phyloP scores from a whole-genome alignment of 139 green algal genomes.

The Micractinium conductrix region DNA sequence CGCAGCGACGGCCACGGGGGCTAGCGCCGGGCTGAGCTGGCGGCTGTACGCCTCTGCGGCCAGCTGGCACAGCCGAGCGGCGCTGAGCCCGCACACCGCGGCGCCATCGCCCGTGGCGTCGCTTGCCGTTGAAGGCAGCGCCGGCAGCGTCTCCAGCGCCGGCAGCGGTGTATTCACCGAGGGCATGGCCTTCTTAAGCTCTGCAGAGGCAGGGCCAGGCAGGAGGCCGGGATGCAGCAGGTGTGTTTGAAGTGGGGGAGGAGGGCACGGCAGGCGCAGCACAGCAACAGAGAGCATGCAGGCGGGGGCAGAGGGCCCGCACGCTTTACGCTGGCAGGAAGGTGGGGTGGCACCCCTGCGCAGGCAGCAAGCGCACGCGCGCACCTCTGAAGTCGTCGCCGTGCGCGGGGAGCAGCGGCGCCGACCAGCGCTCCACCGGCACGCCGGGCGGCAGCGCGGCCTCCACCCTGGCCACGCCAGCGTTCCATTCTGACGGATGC shows the following conservation, averaged over 20 bases:
- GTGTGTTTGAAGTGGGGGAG: neutral
- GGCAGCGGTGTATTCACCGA: constrained; percentile 1
- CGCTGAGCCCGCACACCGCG: neutral
- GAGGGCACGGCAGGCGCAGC: neutral
- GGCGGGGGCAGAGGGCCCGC: neutral
- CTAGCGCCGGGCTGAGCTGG: neutral
- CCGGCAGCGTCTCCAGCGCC: neutral
- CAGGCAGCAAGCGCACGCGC: neutral
- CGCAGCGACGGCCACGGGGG: neutral
- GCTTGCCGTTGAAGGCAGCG: neutral
- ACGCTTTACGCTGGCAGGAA: no score
- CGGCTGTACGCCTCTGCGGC: constrained; percentile 4
- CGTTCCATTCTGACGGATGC: constrained; percentile 14
- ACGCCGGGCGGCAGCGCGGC: neutral
- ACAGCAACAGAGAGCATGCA: neutral
- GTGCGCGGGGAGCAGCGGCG: constrained; percentile 18
- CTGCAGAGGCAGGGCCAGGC: neutral
- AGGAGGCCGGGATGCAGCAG: neutral
- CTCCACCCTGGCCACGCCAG: neutral
- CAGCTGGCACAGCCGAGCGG: constrained; percentile 10
- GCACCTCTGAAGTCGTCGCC: constrained; percentile 29
- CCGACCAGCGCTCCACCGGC: constrained; percentile 16
- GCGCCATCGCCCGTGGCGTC: neutral
- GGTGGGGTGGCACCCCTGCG: no score
- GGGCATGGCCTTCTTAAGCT: constrained; percentile 12